These are phyloP conservation scores for Atkinsonella hypoxylon DNA, from an alignment of 2,329 filamentous ascomycete species.

Conservation along the genomic window DNA sequence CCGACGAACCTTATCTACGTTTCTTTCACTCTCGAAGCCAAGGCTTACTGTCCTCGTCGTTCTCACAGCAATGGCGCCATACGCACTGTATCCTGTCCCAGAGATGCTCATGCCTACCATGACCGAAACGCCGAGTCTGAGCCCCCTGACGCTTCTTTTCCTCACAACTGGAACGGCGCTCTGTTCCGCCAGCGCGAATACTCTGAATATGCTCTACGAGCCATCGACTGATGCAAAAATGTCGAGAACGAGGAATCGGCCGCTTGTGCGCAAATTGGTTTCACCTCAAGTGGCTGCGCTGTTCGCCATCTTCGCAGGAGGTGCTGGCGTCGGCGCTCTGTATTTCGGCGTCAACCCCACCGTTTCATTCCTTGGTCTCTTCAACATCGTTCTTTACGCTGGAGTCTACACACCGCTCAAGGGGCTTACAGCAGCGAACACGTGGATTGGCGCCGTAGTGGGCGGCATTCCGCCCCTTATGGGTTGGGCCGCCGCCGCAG, in stretches of 20 bases:
- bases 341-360: constrained; percentile 92
- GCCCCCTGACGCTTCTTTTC: constrained; percentile 82
- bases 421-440: constrained; percentile 74
- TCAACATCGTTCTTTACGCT: constrained; percentile 83
- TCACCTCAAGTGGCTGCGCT: constrained; percentile 56
- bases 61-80: constrained; percentile 79
- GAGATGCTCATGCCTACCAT: constrained; percentile 62
- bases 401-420: constrained; percentile 91
- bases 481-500: constrained; percentile 94
- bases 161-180: constrained; percentile 81
- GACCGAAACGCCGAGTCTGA: constrained; percentile 64
- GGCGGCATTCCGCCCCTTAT: constrained; percentile 91
- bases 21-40: constrained; percentile 89
- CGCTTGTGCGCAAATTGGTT: constrained; percentile 72
- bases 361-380: constrained; percentile 69
- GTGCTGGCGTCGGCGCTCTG: constrained; percentile 57
- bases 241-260: constrained; percentile 83
- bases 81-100: constrained; percentile 86
- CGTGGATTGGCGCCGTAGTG: constrained; percentile 87
- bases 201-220: constrained; percentile 96
- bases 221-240: constrained; percentile 82
- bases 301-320: constrained; percentile 67
- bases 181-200: constrained; percentile 83
- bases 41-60: constrained; percentile 85
- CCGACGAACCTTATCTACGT: constrained; percentile 61